Evolutionary conservation across 164 flowering plant species (phyloP).

Genomic region (Stephania japonica): DNA sequence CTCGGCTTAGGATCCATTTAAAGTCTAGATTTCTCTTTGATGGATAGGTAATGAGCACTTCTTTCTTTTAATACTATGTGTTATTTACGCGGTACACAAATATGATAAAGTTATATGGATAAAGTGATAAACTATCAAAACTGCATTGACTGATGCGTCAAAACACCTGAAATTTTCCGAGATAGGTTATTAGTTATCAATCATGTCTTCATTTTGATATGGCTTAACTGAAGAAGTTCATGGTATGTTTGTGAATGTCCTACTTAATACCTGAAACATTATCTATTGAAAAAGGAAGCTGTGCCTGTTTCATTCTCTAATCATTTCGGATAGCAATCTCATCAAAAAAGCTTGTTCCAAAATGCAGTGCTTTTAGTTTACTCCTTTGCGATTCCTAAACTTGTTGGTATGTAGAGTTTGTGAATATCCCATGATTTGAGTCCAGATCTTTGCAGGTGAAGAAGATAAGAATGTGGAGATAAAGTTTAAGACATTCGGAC

Average conservation of each 20-base stretch:
- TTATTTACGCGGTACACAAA: neutral
- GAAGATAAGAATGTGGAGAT: slow-evolving; percentile 95
- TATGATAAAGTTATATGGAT: neutral
- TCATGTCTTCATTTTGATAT: neutral
- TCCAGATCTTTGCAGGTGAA: slow-evolving; percentile 59
- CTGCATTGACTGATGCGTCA: neutral
- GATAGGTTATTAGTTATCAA: neutral
- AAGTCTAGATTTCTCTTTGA: neutral
- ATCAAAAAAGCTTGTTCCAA: neutral
- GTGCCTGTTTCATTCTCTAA: neutral
- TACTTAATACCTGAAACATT: neutral
- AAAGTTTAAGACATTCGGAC: slow-evolving; percentile 71
- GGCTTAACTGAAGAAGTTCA: neutral
- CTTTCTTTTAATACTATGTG: neutral
- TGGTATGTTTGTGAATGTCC: neutral
- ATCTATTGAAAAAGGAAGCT: neutral
- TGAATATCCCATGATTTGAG: slow-evolving; percentile 10
- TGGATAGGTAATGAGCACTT: neutral
- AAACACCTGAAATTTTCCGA: neutral
- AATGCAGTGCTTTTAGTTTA: neutral
- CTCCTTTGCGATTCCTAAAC: neutral
- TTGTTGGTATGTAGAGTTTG: neutral
- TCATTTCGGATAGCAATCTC: neutral
- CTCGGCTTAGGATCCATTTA: neutral
- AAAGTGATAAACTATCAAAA: neutral